phyloP scores from a whole-genome alignment of 257 asterid genomes.

The Solanum paucissectum region DNA sequence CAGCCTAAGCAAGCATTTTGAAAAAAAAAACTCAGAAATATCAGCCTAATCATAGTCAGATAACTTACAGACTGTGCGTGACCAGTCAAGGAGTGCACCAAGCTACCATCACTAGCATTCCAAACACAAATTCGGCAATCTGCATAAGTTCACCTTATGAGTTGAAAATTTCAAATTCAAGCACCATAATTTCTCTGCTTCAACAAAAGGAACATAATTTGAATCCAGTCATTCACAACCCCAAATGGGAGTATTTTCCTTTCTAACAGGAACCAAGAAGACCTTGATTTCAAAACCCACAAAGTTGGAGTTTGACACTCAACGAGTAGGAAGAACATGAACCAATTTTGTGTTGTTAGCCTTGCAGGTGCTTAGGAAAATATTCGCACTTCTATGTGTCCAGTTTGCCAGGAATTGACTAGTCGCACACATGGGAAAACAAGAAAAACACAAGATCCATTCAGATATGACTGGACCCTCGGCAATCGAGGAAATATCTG shows the following conservation, averaged over 20 bases:
- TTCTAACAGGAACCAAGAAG: neutral
- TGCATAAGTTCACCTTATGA: conserved; percentile 29
- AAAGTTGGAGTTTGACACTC: neutral
- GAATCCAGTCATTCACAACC: neutral
- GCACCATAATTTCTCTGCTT: conserved; percentile 5
- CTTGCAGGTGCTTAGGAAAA: neutral
- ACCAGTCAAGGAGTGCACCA: conserved; percentile 90
- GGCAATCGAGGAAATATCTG: neutral
- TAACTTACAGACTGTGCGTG: conserved; percentile 77
- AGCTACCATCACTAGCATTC: conserved; percentile 97
- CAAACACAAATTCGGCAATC: conserved; percentile 92
- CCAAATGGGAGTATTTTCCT: neutral
- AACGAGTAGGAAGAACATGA: neutral
- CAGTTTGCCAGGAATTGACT: neutral
- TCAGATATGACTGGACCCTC: neutral
- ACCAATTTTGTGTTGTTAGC: neutral
- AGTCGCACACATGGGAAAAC: neutral
- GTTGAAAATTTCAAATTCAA: conserved; percentile 2
- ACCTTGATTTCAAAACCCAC: neutral
- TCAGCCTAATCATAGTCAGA: conserved; percentile 5
- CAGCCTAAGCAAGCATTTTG: neutral
- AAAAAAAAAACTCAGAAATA: neutral
- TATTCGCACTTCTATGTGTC: neutral
- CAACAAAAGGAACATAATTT: neutral
- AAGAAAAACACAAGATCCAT: neutral